Percentiles rank a stretch among this genome's conserved stretches.
phyloP scores from a whole-genome alignment of 2,329 filamentous ascomycete genomes.

The Aspergillus persii region DNA sequence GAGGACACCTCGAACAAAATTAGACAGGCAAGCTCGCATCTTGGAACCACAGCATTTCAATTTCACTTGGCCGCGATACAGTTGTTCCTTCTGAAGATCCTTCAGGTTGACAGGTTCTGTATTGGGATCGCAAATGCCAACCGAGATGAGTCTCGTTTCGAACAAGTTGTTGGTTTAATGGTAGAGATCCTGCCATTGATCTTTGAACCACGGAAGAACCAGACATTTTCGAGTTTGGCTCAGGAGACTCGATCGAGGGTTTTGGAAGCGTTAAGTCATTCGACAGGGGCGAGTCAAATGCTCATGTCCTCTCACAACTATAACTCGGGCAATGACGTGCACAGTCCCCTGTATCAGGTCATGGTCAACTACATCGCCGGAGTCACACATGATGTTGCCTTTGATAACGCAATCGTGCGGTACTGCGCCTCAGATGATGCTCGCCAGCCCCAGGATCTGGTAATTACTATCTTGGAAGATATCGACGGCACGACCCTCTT shows the following conservation, averaged over 20 bases:
- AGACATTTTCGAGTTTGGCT: neutral
- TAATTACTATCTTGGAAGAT: neutral
- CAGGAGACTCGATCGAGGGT: neutral
- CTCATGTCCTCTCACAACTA: neutral
- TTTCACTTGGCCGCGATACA: constrained; percentile 1
- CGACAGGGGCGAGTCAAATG: neutral
- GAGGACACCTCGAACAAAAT: neutral
- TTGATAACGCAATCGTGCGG: neutral
- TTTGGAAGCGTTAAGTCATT: neutral
- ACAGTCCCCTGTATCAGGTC: neutral
- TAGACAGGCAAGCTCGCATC: neutral
- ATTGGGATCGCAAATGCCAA: constrained; percentile 5
- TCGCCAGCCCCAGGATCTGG: neutral
- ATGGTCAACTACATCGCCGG: neutral
- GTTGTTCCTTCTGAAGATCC: neutral
- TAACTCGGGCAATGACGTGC: neutral
- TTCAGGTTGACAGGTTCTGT: neutral
- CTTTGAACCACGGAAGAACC: neutral
- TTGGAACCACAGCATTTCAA: constrained; percentile 1
- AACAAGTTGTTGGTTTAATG: neutral
- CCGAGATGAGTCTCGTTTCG: neutral
- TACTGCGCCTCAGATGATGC: neutral
- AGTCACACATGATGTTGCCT: neutral
- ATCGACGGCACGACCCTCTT: neutral
- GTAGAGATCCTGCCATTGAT: constrained; percentile 1